Evolutionary conservation across 306 rosid genomes (phyloP).

Genomic region (Canavalia ensiformis): DNA sequence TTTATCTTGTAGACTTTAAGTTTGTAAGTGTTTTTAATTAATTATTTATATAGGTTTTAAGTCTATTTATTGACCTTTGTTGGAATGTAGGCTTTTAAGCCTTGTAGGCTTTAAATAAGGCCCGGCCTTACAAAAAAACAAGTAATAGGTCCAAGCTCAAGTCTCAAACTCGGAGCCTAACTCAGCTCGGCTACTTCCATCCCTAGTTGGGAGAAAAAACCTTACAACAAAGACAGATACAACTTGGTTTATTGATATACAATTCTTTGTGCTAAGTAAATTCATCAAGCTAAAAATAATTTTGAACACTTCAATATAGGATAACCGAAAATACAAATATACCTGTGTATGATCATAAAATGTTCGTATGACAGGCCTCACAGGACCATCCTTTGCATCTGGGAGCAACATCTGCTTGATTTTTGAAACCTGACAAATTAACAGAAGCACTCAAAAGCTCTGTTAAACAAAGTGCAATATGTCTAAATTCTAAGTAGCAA

Average conservation of each 20-base stretch:
- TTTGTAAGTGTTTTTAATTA: no score
- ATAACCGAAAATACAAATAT: slow-evolving; percentile 34
- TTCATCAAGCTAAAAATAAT: neutral
- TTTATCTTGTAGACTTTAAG: no score
- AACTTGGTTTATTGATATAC: slow-evolving; percentile 31
- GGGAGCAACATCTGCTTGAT: slow-evolving; percentile 87
- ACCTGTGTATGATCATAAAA: slow-evolving; percentile 85
- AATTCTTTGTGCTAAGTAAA: slow-evolving; percentile 19
- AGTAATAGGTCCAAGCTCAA: no score
- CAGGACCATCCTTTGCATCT: slow-evolving; percentile 84
- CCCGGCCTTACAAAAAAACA: no score
- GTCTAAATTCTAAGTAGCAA: slow-evolving; percentile 6
- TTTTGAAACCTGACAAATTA: slow-evolving; percentile 77
- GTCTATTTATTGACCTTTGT: no score
- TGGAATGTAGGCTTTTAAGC: no score
- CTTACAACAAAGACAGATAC: slow-evolving; percentile 14
- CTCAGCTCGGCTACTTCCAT: no score
- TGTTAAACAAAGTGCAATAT: slow-evolving; percentile 30
- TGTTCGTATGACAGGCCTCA: slow-evolving; percentile 84
- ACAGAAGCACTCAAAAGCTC: slow-evolving; percentile 35
- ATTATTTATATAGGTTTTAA: no score
- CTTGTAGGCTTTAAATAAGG: no score
- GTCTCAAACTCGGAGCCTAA: no score
- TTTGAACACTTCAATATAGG: neutral
- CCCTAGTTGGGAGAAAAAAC: neutral